Evolutionary conservation across 352 stramenopile species (phyloP), one percentile per base, ranked within the genome.

Genomic region (Globisporangium irregulare): DNA sequence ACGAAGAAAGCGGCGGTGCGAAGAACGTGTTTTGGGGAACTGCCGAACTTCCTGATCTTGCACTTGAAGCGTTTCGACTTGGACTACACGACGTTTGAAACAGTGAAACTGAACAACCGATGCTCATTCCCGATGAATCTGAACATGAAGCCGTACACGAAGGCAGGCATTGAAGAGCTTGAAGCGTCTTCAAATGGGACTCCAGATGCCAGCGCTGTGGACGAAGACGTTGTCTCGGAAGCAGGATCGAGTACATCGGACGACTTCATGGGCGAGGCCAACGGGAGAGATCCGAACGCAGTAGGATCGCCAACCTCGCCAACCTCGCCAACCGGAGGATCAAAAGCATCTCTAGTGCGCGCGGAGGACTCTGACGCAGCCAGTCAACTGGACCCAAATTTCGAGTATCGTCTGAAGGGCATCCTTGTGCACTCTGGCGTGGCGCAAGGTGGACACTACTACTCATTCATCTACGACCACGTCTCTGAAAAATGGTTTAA

Each of bases 1-100:
- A 97, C 96, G 15, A 99, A 99, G 69, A 99, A 98, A 63, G 97
- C 98, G 69, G 98, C 97, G 20, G 87, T 99, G 9, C 82, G 98
- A 29, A 80, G 97, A 59, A 99, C 95, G 12, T 98, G 94, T 66
- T 97, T 99, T 68, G 97, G 93, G 4, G 81, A 84, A 20, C 75
- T 99, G 18, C 98, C 98, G 0, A 98, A 99, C 69, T 80, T 99
- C 62, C 80, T 99, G 24, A 97, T 99, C 64, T 79, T 99, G 46
- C 98, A 99, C 73, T 73, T 99, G 57, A 99, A 99, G 81, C 89
- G 98, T 55, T 99, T 99, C 73, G 98, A 99, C 82, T 88, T 99
- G 70, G 97, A 99, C 75, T 99, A 98, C 73, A 98, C 88, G 56
- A 99, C 97, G 14, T 99, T 99, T 67, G 97, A 99, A 79, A 99